Percentiles rank a stretch among this genome's conserved stretches.
Conservation (phyloP, 2,329 filamentous ascomycete genomes). For the Claviceps digitariae region DNA sequence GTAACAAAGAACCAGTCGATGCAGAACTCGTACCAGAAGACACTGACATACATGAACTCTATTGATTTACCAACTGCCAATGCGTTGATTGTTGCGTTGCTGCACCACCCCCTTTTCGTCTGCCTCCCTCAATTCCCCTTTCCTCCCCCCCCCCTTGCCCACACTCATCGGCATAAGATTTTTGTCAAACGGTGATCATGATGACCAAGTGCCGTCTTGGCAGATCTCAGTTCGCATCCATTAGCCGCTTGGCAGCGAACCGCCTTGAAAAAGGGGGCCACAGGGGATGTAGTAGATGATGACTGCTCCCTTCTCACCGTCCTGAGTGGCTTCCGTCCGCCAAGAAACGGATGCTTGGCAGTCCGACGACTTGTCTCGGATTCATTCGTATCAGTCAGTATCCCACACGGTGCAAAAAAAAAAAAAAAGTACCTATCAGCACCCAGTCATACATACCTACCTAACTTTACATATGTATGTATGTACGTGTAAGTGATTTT, state of each 20-base stretch:
- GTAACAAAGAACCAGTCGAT: background rate
- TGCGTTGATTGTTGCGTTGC: background rate
- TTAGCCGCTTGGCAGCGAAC: background rate
- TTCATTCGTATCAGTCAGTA: background rate
- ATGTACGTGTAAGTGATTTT: too few species aligned
- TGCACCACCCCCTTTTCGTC: background rate
- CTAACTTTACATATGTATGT: too few species aligned
- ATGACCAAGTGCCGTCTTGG: slow-evolving; percentile 2
- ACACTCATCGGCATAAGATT: background rate
- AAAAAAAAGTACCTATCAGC: background rate
- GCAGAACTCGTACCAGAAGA: background rate
- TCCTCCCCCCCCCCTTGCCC: background rate
- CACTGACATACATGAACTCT: background rate
- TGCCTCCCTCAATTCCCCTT: background rate
- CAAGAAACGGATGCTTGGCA: slow-evolving; percentile 1
- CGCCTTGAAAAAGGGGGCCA: background rate
- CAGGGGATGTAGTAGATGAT: too few species aligned
- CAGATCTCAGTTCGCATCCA: background rate
- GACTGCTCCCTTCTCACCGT: background rate
- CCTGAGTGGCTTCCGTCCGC: background rate
- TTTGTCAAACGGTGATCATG: background rate
- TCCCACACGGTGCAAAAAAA: background rate
- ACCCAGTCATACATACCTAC: too few species aligned
- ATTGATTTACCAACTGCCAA: background rate
- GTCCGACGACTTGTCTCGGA: slow-evolving; percentile 2